Base-by-base conservation (phyloP, 1,284 basidiomycete genomes). In the Anthracocystis walkeri region DNA sequence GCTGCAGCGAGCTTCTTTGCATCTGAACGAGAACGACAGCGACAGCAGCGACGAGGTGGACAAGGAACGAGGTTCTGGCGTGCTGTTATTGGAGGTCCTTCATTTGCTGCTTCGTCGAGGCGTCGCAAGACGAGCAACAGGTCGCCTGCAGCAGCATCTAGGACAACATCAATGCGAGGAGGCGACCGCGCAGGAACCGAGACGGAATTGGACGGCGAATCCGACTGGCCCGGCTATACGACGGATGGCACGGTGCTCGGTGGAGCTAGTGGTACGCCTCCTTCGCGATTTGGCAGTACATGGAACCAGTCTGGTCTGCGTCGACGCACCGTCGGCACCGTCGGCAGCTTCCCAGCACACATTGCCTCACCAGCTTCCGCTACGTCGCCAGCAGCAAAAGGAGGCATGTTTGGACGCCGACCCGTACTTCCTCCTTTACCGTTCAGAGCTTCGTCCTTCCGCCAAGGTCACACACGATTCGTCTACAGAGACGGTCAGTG, bases 21-120 rank as follows among this genome's bases (percentile, higher is more conserved):
- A 2, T 46, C 45, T 4, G 72, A 75, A 23, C 46, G 72, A n/a
- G 65, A 69, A 16, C 52, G 63, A 7, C 54, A 64, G 68, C 52
- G 73, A 7, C 52, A 55, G 44, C 54, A 62, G 53, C 49, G 68
- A 6, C 56, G 74, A 18, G 74, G 72, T 18, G 72, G 75, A 12
- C 75, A 69, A 29, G 72, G 80, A 50, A 77, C 68, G 41, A 56
- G 77, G 12, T 76, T 83, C 40, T 74, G 81, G 70, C 74, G 80
- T 55, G 80, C 78, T 1, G 61, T 83, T 0, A 76, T 81, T 25
- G 81, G 81, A 40, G 81, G 73, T 0, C 80, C 68, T 5, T 57
- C 65, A 10, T 70, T 70, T 27, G 61, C 67, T 20, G 69, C 60
- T 31, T 27, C 59, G 6, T 58, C 62, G 7, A 50, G 63, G 18